phyloP scores from a whole-genome alignment of 169 alveolate species.

The Plasmodium sp. region DNA sequence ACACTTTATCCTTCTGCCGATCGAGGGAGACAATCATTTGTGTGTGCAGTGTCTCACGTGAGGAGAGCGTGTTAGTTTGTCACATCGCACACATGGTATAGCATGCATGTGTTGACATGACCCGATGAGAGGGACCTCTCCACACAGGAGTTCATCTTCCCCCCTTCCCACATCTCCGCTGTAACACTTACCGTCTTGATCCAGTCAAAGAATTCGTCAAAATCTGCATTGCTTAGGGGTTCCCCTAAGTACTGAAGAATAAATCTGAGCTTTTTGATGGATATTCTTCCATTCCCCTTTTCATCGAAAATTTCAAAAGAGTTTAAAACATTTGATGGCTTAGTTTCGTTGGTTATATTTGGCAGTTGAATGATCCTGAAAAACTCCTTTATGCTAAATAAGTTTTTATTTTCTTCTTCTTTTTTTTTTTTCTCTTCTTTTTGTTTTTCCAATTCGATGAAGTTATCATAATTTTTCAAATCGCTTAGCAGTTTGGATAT shows the following conservation, averaged over 20 bases:
- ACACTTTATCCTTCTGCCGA: constrained; percentile 57
- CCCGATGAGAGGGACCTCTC: neutral
- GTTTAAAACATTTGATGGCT: constrained; percentile 57
- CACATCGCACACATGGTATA: neutral
- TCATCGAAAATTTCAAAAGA: constrained; percentile 70
- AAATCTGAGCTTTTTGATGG: constrained; percentile 48
- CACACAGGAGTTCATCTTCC: neutral
- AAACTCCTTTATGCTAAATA: constrained; percentile 67
- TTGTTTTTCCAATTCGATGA: constrained; percentile 65
- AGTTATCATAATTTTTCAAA: constrained; percentile 66
- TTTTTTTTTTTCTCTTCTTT: constrained; percentile 48
- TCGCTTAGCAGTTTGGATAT: constrained; percentile 51
- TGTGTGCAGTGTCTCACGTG: neutral
- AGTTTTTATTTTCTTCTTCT: constrained; percentile 68
- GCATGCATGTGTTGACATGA: neutral
- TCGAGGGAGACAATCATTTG: neutral
- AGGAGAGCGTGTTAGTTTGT: neutral
- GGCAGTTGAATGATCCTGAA: constrained; percentile 67
- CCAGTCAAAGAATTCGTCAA: constrained; percentile 72
- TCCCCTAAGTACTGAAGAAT: constrained; percentile 71
- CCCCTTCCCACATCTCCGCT: neutral
- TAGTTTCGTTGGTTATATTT: constrained; percentile 57
- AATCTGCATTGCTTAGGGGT: constrained; percentile 54
- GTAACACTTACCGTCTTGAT: constrained; percentile 40
- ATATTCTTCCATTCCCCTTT: constrained; percentile 70